phyloP scores from a whole-genome alignment of 768 basidiomycete species.

The Rhizopogon roseolus region DNA sequence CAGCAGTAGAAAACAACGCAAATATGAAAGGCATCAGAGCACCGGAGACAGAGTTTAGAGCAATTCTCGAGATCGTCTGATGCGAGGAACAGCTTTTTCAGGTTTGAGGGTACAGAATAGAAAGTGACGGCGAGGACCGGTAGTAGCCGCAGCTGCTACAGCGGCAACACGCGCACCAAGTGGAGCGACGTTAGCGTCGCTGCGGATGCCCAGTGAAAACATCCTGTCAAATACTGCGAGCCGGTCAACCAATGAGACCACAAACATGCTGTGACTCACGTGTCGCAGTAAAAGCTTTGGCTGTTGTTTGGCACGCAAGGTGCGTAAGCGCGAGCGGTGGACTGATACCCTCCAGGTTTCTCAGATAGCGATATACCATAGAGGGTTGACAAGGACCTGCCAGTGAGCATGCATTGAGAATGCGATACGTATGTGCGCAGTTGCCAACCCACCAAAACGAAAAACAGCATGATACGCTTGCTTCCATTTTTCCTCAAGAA shows the following conservation, averaged over 20 bases:
- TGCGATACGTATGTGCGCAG: not conserved
- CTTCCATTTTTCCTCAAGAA: slow-evolving; percentile 91
- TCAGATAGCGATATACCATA: slow-evolving; percentile 89
- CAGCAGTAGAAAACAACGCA: no score
- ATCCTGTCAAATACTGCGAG: slow-evolving; percentile 78
- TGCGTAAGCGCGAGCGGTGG: slow-evolving; percentile 85
- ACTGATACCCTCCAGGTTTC: slow-evolving; percentile 86
- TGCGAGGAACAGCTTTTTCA: slow-evolving; percentile 43
- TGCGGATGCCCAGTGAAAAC: slow-evolving; percentile 81
- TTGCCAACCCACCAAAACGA: slow-evolving; percentile 57
- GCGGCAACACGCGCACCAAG: slow-evolving; percentile 48
- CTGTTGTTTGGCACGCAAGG: slow-evolving; percentile 83
- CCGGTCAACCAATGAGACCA: not conserved
- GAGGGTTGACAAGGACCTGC: slow-evolving; percentile 87
- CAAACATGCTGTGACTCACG: slow-evolving; percentile 39
- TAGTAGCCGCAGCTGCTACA: slow-evolving; percentile 58
- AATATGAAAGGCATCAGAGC: no score
- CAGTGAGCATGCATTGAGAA: not conserved
- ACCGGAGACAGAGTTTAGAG: slow-evolving; percentile 6
- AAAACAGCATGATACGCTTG: slow-evolving; percentile 85
- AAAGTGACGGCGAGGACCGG: slow-evolving; percentile 80
- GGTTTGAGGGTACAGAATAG: slow-evolving; percentile 74
- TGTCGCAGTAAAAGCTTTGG: slow-evolving; percentile 84
- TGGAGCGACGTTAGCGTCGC: slow-evolving; percentile 55
- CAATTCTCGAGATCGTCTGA: slow-evolving; percentile 39